phyloP scores from a whole-genome alignment of 768 basidiomycete genomes.

The Harrya chromipes region DNA sequence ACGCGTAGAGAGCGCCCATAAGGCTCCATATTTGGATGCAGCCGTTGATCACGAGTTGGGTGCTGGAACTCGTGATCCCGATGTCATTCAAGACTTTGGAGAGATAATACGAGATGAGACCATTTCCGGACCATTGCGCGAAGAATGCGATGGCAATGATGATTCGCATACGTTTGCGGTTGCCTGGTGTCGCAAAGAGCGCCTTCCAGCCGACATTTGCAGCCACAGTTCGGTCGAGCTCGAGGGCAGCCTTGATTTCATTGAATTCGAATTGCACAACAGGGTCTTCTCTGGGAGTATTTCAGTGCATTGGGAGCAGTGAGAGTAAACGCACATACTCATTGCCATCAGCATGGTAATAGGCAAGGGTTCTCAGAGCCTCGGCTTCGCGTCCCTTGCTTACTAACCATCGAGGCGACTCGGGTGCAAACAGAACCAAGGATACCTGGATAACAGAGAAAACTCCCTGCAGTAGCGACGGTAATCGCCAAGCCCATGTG shows the following conservation, averaged over 20 bases:
- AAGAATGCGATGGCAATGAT: constrained; percentile 67
- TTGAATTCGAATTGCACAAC: constrained; percentile 73
- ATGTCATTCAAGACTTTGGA: constrained; percentile 64
- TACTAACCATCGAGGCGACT: constrained; percentile 82
- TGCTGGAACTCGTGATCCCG: constrained; percentile 52
- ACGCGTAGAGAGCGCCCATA: constrained; percentile 11
- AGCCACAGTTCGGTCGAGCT: constrained; percentile 59
- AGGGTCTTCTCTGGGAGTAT: constrained; percentile 46
- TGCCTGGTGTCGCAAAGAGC: constrained; percentile 63
- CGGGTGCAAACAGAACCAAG: constrained; percentile 69
- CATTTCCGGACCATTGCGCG: constrained; percentile 77
- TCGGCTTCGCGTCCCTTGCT: constrained; percentile 68
- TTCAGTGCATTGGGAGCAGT: neutral
- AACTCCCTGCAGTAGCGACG: constrained; percentile 67
- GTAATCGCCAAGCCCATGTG: constrained; percentile 82
- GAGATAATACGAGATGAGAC: constrained; percentile 72
- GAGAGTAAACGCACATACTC: constrained; percentile 36
- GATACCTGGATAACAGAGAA: constrained; percentile 65
- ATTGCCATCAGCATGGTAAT: constrained; percentile 82
- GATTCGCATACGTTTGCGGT: constrained; percentile 63
- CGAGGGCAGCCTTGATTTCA: constrained; percentile 77
- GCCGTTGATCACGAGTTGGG: constrained; percentile 62
- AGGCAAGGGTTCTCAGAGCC: constrained; percentile 67
- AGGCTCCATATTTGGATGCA: constrained; percentile 47
- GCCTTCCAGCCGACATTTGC: constrained; percentile 65